Conservation (phyloP, 2,329 filamentous ascomycete genomes). For the Colletotrichum musae region DNA sequence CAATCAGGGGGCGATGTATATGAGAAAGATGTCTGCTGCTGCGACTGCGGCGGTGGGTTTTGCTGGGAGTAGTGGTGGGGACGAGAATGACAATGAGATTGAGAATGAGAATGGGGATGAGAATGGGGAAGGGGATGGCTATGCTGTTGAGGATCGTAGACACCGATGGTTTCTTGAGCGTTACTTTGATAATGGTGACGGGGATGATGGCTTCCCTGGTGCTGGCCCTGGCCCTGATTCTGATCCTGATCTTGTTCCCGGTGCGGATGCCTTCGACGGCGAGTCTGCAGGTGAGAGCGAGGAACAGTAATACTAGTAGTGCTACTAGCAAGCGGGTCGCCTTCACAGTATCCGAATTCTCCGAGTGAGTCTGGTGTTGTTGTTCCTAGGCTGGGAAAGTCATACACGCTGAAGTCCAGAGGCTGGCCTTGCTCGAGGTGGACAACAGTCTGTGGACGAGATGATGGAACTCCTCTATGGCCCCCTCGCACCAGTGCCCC, state of each 20-base stretch:
- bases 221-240: background rate
- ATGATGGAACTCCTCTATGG: background rate
- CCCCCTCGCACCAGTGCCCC: slow-evolving; percentile 1
- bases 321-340: background rate
- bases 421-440: slow-evolving; percentile 12
- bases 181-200: background rate
- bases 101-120: background rate
- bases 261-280: background rate
- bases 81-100: too few species aligned
- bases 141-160: slow-evolving; percentile 3
- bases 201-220: slow-evolving; percentile 1
- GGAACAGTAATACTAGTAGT: background rate
- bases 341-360: background rate
- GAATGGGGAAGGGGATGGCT: background rate
- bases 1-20: slow-evolving; percentile 6
- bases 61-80: background rate
- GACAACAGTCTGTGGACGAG: slow-evolving; percentile 7
- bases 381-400: slow-evolving; percentile 1
- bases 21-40: background rate
- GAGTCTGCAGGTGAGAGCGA: background rate
- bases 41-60: background rate
- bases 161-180: background rate
- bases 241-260: background rate
- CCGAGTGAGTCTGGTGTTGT: background rate
- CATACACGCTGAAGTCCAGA: background rate